These are phyloP conservation scores for Paramyrothecium roridum DNA, from an alignment of 2,329 filamentous ascomycete species.

Conservation along the genomic window DNA sequence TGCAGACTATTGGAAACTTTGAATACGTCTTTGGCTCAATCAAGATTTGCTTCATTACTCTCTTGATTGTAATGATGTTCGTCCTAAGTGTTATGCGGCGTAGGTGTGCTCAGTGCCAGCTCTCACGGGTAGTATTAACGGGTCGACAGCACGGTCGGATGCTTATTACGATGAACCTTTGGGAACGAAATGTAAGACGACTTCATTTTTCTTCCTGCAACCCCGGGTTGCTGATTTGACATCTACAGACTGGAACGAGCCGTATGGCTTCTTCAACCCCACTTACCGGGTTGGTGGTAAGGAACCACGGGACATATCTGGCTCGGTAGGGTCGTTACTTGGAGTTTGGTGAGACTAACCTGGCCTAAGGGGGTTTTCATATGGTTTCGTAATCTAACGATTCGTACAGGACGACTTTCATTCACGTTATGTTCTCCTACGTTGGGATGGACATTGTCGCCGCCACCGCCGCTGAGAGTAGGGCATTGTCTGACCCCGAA, in stretches of 20 bases:
- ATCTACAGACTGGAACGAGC: slow-evolving; percentile 10
- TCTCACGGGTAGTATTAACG: background rate
- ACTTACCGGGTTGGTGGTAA: slow-evolving; percentile 27
- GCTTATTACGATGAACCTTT: slow-evolving; percentile 32
- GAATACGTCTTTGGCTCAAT: slow-evolving; percentile 34
- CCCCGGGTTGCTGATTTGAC: background rate
- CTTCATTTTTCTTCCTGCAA: background rate
- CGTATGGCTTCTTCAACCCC: slow-evolving; percentile 34
- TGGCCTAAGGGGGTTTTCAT: too few species aligned
- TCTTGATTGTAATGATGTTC: slow-evolving; percentile 33
- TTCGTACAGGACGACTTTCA: slow-evolving; percentile 27
- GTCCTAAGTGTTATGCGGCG: slow-evolving; percentile 31
- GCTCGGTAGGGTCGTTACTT: slow-evolving; percentile 30
- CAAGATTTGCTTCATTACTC: slow-evolving; percentile 31
- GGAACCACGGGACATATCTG: slow-evolving; percentile 18
- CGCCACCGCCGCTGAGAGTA: slow-evolving; percentile 32
- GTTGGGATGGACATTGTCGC: slow-evolving; percentile 36
- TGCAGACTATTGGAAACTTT: slow-evolving; percentile 26
- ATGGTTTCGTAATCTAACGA: background rate
- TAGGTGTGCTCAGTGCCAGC: slow-evolving; percentile 12
- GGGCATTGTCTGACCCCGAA: slow-evolving; percentile 28
- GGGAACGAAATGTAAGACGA: slow-evolving; percentile 28
- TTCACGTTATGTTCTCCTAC: slow-evolving; percentile 33
- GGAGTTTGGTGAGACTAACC: slow-evolving; percentile 29
- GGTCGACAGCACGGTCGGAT: slow-evolving; percentile 22